Evolutionary conservation across 495 filamentous ascomycete species (phyloP), one percentile per base, ranked within the genome.

Genomic region (Trichoderma erinaceum): DNA sequence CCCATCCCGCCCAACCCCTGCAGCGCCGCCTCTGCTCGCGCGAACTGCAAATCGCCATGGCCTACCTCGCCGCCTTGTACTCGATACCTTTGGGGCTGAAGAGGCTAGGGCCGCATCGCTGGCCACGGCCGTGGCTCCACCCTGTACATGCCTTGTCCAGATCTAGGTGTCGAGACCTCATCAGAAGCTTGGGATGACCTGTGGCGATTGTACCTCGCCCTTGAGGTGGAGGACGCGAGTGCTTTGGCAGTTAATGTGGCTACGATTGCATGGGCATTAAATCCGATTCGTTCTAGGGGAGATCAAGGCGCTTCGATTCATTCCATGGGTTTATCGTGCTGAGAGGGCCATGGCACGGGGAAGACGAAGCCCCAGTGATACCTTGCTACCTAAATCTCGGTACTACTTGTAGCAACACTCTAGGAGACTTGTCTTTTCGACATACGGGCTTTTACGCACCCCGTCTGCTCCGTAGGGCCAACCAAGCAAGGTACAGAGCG

Each of bases 21-120:
- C 56, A 61, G 56, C 56, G 23, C 23, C 56, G 8, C 35, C 35
- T 2, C 6, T 35, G 35, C 56, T 61, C 11, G 27, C 56, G 56
- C 56, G 56, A 61, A 61, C 56, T 61, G 56, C 56, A 52, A 52
- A 61, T 61, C 56, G 56, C 56, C 27, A 52, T 32, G 23, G 1
- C 56, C 32, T 61, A 61, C 56, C 56, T 61, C 56, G 25, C 56
- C 56, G 10, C 12, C 23, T 10, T 8, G 56, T 61, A 61, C 56
- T 61, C 56, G 56, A 61, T 61, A 61, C 56, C 18, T 61, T 32
- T 61, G 56, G 23, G 23, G 16, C 23, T 13, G 13, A 3, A 15
- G 23, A 61, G 56, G 56, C 56, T 61, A 61, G 56, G 56, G 56
- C 56, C 56, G 56, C 56, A 61, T 61, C 56, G 56, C 23, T n/a